Percentiles rank a stretch among this genome's conserved stretches.
These are phyloP conservation scores for Podila epicladia DNA, from an alignment of 192 early-diverging fungal species.

Conservation along the genomic window DNA sequence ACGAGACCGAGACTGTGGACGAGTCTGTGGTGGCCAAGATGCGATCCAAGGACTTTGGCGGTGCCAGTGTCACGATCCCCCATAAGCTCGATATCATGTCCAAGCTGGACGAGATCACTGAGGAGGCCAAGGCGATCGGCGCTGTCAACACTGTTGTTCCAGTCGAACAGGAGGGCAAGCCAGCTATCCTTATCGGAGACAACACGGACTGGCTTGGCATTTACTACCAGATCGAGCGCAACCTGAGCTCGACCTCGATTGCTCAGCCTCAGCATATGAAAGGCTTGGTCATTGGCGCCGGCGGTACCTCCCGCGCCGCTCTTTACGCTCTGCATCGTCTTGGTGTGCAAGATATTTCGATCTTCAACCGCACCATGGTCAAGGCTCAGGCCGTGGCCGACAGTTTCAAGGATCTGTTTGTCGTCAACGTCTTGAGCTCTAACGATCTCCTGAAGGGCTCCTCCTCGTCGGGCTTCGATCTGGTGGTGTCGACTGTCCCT, in stretches of 20 bases:
- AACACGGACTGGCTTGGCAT: slow-evolving; percentile 99
- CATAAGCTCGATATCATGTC: slow-evolving; percentile 89
- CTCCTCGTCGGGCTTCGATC: slow-evolving; percentile 48
- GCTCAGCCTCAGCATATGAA: slow-evolving; percentile 35
- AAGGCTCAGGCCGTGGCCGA: slow-evolving; percentile 75
- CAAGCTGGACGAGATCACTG: slow-evolving; percentile 76
- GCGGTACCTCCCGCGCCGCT: slow-evolving; percentile 94
- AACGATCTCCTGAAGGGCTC: slow-evolving; percentile 50
- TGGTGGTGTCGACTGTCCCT: slow-evolving; percentile 91
- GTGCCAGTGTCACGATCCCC: slow-evolving; percentile 96
- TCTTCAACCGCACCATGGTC: slow-evolving; percentile 89
- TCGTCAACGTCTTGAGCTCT: slow-evolving; percentile 53
- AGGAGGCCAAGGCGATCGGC: slow-evolving; percentile 87
- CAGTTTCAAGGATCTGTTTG: slow-evolving; percentile 68
- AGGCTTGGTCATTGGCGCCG: slow-evolving; percentile 94
- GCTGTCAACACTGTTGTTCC: slow-evolving; percentile 91
- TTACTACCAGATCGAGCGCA: slow-evolving; percentile 64
- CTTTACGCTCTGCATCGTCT: slow-evolving; percentile 83
- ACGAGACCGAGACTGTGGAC: slow-evolving; percentile 73
- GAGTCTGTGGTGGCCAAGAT: slow-evolving; percentile 65
- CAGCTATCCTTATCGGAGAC: slow-evolving; percentile 75
- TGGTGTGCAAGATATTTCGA: slow-evolving; percentile 68
- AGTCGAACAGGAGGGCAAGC: slow-evolving; percentile 20
- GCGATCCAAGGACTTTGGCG: slow-evolving; percentile 78
- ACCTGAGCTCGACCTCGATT: slow-evolving; percentile 31